Evolutionary conservation across 2,329 filamentous ascomycete species (phyloP), one percentile per base, ranked within the genome.

Genomic region (Colletotrichum camelliae): DNA sequence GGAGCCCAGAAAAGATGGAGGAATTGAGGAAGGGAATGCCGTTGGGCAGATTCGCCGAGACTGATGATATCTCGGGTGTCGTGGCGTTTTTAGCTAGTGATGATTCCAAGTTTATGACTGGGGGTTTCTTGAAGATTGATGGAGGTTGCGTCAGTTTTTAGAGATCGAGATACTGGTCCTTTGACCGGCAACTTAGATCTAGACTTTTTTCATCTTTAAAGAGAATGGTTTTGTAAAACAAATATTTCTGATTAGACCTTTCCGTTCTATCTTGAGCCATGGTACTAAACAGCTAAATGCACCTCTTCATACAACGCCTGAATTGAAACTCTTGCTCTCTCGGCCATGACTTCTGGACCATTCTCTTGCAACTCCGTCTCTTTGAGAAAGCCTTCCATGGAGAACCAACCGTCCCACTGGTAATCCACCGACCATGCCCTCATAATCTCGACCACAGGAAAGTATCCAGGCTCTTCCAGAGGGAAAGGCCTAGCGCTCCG

Each of bases 101-200:
- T 58, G 55, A 58, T 10, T 58, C 55, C 21, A 58, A 58, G 55
- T 58, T 58, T 18, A 58, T 58, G 55, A 58, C 55, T 16, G 55
- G 55, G 13, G 55, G 55, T 9, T 29, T 18, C 27, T 29, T 58
- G 21, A 58, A 58, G 55, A 58, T 58, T 18, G 55, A 58, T 3
- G 55, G 55, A 16, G 55, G 55, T 16, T 58, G 55, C 1, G 24
- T 58, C 27, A 58, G 55, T 2, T 58, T 58, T 58, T 58, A 58
- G 21, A 7, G 2, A 1, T n/a, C 24, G 24, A 27, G 24, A 18
- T 9, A 9, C 16, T 5, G 7, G 37, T 18, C 4, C 39, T 43
- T 5, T n/a, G 9, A 12, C 39, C 4, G 2, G 9, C 9, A 43
- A 5, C 10, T 12, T 6, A 0, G 4, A 43, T 10, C 8, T 12